A percentile compares a stretch with the other conserved stretches of the same genome.
Evolutionary conservation across 106 monocot species (phyloP).

Genomic region (Iris macrosiphon): DNA sequence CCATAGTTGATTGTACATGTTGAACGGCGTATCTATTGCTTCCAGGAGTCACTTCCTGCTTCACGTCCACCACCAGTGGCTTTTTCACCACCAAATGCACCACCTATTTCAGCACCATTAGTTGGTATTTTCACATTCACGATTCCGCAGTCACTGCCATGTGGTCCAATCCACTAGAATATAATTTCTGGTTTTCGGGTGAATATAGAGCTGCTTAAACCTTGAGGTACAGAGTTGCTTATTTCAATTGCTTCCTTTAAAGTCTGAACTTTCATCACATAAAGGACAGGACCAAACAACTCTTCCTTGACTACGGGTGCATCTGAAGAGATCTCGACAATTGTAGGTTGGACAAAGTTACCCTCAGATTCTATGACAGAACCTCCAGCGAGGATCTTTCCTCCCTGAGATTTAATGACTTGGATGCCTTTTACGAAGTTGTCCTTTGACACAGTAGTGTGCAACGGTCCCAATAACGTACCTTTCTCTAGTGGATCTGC

Average conservation of each 20-base stretch:
- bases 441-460: conserved; percentile 64
- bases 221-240: conserved; percentile 94
- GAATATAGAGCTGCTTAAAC: conserved; percentile 95
- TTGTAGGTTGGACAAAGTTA: conserved; percentile 93
- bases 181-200: conserved; percentile 74
- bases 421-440: conserved; percentile 54
- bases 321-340: conserved; percentile 78
- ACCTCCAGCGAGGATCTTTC: conserved; percentile 83
- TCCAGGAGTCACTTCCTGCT: conserved; percentile 99
- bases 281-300: conserved; percentile 93
- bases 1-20: too few relatives aligned
- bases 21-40: conserved; percentile 94
- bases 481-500: conserved; percentile 89
- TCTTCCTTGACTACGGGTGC: conserved; percentile 88
- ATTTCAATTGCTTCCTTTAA: conserved; percentile 93
- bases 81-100: conserved; percentile 99
- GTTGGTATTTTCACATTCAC: conserved; percentile 93
- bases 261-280: conserved; percentile 92
- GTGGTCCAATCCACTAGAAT: conserved; percentile 94
- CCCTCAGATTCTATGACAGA: conserved; percentile 64
- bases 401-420: conserved; percentile 77
- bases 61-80: conserved; percentile 97
- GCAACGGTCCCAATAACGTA: conserved; percentile 84
- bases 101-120: conserved; percentile 97
- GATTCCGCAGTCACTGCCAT: conserved; percentile 76